Percentiles rank a stretch among this genome's conserved stretches.
Conservation (phyloP, 2,329 filamentous ascomycete species). For the Onygenales sp. region DNA sequence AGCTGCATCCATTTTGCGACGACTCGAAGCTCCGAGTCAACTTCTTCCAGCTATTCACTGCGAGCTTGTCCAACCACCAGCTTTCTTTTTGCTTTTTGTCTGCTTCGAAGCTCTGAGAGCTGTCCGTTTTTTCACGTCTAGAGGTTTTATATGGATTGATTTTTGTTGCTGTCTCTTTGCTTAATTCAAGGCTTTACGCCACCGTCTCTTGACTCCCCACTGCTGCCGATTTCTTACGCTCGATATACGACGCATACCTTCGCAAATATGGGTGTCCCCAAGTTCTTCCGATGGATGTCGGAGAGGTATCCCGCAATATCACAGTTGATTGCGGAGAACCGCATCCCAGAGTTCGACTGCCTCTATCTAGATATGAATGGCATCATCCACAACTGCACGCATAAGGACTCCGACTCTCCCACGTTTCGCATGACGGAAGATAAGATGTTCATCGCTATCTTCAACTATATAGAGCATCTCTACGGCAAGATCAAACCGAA, state of each 20-base stretch:
- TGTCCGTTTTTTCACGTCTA: constrained; percentile 1
- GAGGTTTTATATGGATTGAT: constrained; percentile 12
- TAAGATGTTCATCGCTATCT: constrained; percentile 99
- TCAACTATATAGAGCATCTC: constrained; percentile 98
- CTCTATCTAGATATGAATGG: constrained; percentile 91
- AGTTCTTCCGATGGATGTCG: constrained; percentile 98
- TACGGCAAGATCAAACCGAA: constrained; percentile 99
- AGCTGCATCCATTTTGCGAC: background rate
- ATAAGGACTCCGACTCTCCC: constrained; percentile 87
- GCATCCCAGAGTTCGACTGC: constrained; percentile 97
- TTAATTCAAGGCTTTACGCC: background rate
- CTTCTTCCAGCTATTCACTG: constrained; percentile 4
- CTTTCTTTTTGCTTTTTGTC: constrained; percentile 11
- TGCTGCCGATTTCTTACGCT: background rate
- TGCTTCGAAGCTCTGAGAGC: constrained; percentile 6
- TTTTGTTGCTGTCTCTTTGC: constrained; percentile 7
- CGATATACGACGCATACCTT: constrained; percentile 1
- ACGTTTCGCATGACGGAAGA: constrained; percentile 92
- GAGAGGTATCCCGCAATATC: constrained; percentile 98
- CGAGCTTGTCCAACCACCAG: constrained; percentile 5
- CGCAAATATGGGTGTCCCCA: constrained; percentile 58
- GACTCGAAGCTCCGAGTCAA: constrained; percentile 7
- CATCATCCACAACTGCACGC: constrained; percentile 98
- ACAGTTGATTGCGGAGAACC: constrained; percentile 95
- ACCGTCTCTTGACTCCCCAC: background rate